Base-by-base conservation (phyloP, 345 rosid genomes). In the Citrus mangshanensis region DNA sequence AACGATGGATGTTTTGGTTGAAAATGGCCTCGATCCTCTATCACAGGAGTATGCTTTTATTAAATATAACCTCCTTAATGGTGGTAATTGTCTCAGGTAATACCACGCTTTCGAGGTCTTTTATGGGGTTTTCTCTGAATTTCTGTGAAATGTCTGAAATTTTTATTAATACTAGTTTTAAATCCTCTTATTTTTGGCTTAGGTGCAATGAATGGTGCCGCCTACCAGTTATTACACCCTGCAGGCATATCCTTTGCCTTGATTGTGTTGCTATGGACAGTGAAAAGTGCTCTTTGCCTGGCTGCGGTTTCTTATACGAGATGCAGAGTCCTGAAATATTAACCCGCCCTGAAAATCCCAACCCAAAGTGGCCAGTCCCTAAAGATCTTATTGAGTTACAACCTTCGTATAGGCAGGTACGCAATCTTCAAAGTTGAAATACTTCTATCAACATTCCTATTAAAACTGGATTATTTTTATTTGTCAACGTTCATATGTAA, bases 201-300 rank as follows among this genome's bases (percentile, higher is more conserved):
- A 96, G 99, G 82, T 96, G 99, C 92, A 79, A 88, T 56, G 97
- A 91, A 84, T 96, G 99, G 99, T 94, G 99, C 83, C 95, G 99
- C 73, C 93, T 96, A 54, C 99, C 98, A 27, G 81, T 94, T 55
- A 85, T 94, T 79, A 91, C 99, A 34, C 99, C 99, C 30, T 96
- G 99, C 83, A 85, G 89, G 88, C 99, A 96, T 89, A 87, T 96
- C 58, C 83, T 96, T 80, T 96, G 99, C 86, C 91, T 91, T 66
- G 91, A 84, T 80, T 96, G 99, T 82, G 95, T 91, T 80, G 89
- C 94, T 73, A 79, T 94, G 81, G 89, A 94, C 76, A 76, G 95
- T 64, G 89, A 86, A 85, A 91, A 68, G 89, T 95, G 99, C 87
- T 82, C 88, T 54, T 64, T 89, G 75, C 89, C 89, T 84, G 92